Evolutionary conservation across 73 alveolate genomes (phyloP), one percentile per base, ranked within the genome.

Genomic region (Loxodes magnus): DNA sequence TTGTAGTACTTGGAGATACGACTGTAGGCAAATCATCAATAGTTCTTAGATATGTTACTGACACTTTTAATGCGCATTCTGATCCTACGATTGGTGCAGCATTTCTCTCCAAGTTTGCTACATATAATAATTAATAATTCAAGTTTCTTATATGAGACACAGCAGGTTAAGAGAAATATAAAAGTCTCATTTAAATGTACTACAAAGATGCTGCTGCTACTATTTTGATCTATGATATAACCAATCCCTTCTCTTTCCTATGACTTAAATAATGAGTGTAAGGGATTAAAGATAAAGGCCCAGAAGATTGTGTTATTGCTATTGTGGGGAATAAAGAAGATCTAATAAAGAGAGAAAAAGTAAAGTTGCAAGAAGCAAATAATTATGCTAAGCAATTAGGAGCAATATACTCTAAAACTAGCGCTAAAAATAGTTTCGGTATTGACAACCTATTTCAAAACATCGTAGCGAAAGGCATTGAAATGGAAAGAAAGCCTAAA

Each of bases 121-220:
- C 19, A 12, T 17, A 20, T 17, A 58, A 53, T 17, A 33, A 33
- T 33, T 35, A 33, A 20, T 21, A 65, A 35, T 31, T 72, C n/a
- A 82, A 77, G 41, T 22, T 79, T 56, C 87, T 66, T 56, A 81
- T 85, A 25, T 84, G 96, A 91, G 96, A 84, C 39, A 84, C 96
- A 4, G 96, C 91, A 0, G 96, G 94, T 3, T 69, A 79, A 43
- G 96, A 84, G 65, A 58, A 66, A 37, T 84, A 67, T 46, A 21
- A 86, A 27, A 41, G 84, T 4, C 28, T 82, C 71, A 77, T 72
- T 22, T 26, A 68, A 6, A 49, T 82, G 42, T 82, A 78, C 42
- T 79, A 79, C 41, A 66, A 64, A 59, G 93, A 79, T 28, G 84
- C 93, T 9, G 77, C 66, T 6, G 93, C 88, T 42, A 88, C 93